Evolutionary conservation across 148 eudicot species (phyloP).

Genomic region (Cornus suecica): DNA sequence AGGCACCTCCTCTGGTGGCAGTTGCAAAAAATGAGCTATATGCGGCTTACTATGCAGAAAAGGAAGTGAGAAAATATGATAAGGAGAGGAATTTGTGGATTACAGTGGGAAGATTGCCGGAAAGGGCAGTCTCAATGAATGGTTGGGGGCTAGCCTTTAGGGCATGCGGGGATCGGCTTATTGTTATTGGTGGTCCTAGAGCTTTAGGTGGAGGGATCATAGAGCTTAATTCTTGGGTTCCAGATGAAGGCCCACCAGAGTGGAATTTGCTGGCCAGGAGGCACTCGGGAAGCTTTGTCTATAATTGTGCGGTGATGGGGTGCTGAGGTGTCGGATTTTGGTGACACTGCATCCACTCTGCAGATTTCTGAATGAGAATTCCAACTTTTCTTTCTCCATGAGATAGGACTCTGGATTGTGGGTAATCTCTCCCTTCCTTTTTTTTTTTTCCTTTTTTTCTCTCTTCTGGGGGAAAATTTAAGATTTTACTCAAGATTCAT

Average conservation of each 20-base stretch:
- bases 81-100: constrained; percentile 23
- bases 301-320: constrained; percentile 49
- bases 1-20: constrained; percentile 39
- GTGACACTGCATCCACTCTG: neutral
- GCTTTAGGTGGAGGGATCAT: constrained; percentile 24
- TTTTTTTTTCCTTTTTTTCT: neutral
- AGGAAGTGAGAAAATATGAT: constrained; percentile 34
- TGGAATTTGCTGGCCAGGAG: constrained; percentile 32
- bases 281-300: constrained; percentile 34
- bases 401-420: neutral
- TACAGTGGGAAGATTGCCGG: constrained; percentile 31
- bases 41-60: constrained; percentile 32
- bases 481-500: constrained; percentile 11
- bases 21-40: constrained; percentile 37
- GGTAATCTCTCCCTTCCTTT: neutral
- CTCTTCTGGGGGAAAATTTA: constrained; percentile 8
- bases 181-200: constrained; percentile 44
- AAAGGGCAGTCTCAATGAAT: constrained; percentile 33
- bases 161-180: constrained; percentile 38
- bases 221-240: constrained; percentile 40
- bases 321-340: constrained; percentile 24
- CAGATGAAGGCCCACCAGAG: constrained; percentile 30
- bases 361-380: constrained; percentile 1
- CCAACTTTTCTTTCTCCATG: constrained; percentile 8
- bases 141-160: constrained; percentile 46